Evolutionary conservation across 208 protist genomes (phyloP).

Genomic region (Tritrichomonas musculus): DNA sequence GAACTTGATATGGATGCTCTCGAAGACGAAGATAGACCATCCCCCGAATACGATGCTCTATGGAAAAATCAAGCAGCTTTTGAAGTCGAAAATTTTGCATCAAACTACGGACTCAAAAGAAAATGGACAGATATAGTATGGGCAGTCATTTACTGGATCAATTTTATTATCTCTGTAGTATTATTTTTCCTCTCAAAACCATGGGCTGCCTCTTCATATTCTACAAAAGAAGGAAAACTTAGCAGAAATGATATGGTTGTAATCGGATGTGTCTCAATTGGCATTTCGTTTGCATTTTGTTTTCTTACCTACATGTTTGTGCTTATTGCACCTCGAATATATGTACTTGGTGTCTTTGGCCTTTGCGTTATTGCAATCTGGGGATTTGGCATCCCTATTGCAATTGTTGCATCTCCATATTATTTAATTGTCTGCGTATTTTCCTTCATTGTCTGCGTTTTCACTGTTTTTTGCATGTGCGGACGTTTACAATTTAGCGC

Average conservation of each 20-base stretch:
- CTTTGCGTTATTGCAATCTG: neutral
- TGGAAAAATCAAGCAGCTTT: neutral
- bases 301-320: neutral
- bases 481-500: neutral
- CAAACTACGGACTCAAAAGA: neutral
- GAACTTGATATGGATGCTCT: too few relatives aligned
- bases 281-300: neutral
- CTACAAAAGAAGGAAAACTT: neutral
- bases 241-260: neutral
- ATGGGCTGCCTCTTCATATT: neutral
- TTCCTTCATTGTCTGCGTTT: neutral
- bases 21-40: neutral
- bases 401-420: neutral
- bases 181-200: neutral
- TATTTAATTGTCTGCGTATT: neutral
- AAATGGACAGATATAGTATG: neutral
- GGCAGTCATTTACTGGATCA: neutral
- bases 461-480: neutral
- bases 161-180: neutral
- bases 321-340: neutral
- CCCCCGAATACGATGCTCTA: neutral
- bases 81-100: neutral
- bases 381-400: neutral
- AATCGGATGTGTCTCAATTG: neutral
- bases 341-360: neutral